A percentile compares a stretch with the other conserved stretches of the same genome.
Evolutionary conservation across 768 basidiomycete genomes (phyloP).

Genomic region (Termitomyces sp.): DNA sequence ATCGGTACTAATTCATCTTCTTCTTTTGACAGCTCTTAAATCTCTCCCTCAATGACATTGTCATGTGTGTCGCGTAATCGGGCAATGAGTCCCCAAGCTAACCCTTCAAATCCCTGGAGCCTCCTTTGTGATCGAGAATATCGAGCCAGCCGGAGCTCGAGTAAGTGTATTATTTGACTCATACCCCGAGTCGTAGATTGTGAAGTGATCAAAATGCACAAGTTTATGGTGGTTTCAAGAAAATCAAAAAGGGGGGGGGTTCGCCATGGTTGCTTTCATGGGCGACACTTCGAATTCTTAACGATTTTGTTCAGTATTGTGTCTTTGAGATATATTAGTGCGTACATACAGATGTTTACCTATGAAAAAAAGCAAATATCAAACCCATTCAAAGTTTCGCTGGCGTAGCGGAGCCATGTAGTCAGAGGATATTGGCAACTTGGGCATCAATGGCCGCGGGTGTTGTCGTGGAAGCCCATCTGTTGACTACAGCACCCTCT

Average conservation of each 20-base stretch:
- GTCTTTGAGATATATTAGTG: no score
- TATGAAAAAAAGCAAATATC: neutral
- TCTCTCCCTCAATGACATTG: no score
- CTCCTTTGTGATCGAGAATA: no score
- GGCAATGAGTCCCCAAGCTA: neutral
- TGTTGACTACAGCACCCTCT: slow-evolving; percentile 70
- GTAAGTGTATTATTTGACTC: neutral
- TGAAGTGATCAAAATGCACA: neutral
- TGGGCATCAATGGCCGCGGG: slow-evolving; percentile 61
- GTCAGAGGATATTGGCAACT: slow-evolving; percentile 57
- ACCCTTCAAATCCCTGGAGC: no score
- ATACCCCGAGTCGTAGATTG: neutral
- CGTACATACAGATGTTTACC: slow-evolving; percentile 4
- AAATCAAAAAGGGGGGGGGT: neutral
- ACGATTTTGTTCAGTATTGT: no score
- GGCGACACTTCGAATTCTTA: neutral
- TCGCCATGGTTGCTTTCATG: neutral
- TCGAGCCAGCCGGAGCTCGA: neutral
- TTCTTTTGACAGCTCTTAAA: neutral
- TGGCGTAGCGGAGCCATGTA: neutral
- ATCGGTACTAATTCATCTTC: neutral
- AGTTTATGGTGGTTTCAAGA: neutral
- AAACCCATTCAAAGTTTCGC: slow-evolving; percentile 4
- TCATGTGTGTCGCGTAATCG: no score
- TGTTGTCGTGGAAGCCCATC: slow-evolving; percentile 76